phyloP scores from a whole-genome alignment of 2,329 filamentous ascomycete genomes.

The Lachnellula cervina region DNA sequence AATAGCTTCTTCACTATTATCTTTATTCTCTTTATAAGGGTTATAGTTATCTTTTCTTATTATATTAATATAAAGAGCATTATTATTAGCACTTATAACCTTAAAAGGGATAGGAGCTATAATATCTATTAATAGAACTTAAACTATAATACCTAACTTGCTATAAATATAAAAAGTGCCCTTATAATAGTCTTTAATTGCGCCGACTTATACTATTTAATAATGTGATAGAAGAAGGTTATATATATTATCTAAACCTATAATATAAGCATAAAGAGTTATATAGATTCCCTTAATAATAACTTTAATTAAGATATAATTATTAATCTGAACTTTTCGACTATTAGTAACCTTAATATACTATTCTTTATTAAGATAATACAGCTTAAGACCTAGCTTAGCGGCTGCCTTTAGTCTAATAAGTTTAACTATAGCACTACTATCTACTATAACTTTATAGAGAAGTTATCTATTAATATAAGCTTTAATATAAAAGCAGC shows the following conservation, averaged over 20 bases:
- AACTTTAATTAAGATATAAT: not conserved
- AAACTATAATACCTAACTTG: not conserved
- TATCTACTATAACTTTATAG: not conserved
- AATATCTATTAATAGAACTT: not conserved
- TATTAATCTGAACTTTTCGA: not conserved
- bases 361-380: not conserved
- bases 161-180: not conserved
- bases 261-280: not conserved
- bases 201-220: not conserved
- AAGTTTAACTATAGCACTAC: not conserved
- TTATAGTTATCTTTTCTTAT: not conserved
- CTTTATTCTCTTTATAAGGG: not conserved
- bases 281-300: not conserved
- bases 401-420: not conserved
- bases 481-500: not conserved
- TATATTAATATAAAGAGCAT: not conserved
- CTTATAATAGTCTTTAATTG: not conserved
- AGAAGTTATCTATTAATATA: not conserved
- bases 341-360: not conserved
- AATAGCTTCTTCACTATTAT: not conserved
- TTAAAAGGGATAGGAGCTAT: not conserved
- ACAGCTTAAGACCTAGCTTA: not conserved
- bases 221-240: not conserved
- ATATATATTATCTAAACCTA: not conserved
- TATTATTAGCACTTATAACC: not conserved